phyloP scores from a whole-genome alignment of 495 filamentous ascomycete species.

The Neurospora tetraspora region DNA sequence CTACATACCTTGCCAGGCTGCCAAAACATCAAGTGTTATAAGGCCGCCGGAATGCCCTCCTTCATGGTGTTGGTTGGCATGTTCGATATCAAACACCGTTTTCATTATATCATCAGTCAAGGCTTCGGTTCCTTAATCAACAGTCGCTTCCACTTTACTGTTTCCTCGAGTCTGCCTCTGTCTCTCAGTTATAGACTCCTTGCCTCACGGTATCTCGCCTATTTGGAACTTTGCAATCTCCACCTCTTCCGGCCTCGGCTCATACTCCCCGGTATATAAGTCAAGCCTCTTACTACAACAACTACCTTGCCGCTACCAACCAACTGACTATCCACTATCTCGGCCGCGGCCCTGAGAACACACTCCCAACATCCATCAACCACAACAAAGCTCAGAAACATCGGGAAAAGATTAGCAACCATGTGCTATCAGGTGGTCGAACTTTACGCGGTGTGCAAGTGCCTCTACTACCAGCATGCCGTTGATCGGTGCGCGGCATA shows the following conservation, averaged over 20 bases:
- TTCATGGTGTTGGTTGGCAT: neutral
- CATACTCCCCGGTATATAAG: neutral
- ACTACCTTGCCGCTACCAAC: neutral
- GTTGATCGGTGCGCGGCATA: conserved; percentile 64
- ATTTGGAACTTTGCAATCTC: neutral
- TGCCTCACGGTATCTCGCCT: neutral
- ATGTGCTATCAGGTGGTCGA: conserved; percentile 73
- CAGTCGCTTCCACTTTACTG: neutral
- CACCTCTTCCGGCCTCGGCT: neutral
- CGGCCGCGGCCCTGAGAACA: neutral
- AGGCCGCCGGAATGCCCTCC: neutral
- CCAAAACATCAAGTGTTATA: neutral
- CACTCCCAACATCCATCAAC: neutral
- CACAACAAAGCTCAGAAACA: neutral
- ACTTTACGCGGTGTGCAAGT: conserved; percentile 69
- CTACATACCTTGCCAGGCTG: neutral
- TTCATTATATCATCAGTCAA: neutral
- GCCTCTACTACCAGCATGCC: conserved; percentile 70
- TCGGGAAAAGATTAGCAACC: neutral
- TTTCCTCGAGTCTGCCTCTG: neutral
- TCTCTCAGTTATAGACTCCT: neutral
- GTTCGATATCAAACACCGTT: neutral
- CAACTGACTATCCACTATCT: neutral
- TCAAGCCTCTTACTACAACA: neutral
- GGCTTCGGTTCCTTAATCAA: neutral